Conservation (phyloP, 1,284 basidiomycete species). For the Rhodotorula sp. region DNA sequence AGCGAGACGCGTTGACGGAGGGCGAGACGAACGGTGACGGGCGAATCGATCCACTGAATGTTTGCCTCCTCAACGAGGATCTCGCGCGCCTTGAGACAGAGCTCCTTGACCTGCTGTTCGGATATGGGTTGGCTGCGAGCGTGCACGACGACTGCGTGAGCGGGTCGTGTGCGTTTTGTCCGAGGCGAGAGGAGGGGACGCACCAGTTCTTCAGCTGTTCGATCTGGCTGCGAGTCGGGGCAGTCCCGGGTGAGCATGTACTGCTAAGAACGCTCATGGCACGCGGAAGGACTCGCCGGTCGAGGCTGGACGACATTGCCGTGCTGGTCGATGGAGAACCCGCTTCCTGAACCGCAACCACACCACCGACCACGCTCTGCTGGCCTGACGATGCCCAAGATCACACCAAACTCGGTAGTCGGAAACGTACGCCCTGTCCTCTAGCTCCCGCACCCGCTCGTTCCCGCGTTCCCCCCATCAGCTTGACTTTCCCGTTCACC, state of each 20-base stretch:
- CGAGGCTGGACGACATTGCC: slow-evolving; percentile 30
- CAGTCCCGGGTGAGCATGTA: background rate
- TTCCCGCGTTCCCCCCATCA: background rate
- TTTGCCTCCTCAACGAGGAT: slow-evolving; percentile 91
- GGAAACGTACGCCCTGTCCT: slow-evolving; percentile 23
- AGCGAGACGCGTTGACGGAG: background rate
- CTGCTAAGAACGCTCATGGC: too few relatives aligned
- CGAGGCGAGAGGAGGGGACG: background rate
- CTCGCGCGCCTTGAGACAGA: slow-evolving; percentile 93
- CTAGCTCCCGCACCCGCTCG: background rate
- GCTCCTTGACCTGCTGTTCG: slow-evolving; percentile 84
- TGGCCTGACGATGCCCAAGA: slow-evolving; percentile 12
- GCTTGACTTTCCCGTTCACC: background rate
- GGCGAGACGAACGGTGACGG: slow-evolving; percentile 73
- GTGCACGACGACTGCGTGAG: background rate
- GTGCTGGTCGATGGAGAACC: background rate
- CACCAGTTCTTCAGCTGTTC: slow-evolving; percentile 75
- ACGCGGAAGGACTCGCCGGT: slow-evolving; percentile 10
- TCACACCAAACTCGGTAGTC: slow-evolving; percentile 19
- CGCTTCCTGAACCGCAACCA: background rate
- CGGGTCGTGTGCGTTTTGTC: background rate
- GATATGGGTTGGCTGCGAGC: slow-evolving; percentile 69
- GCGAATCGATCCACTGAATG: slow-evolving; percentile 92
- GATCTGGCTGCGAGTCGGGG: slow-evolving; percentile 43
- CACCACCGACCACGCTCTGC: background rate